Percentiles rank a stretch among this genome's conserved stretches.
These are phyloP conservation scores for Sporothrix variecibatus DNA, from an alignment of 2,329 filamentous ascomycete genomes.

Conservation along the genomic window DNA sequence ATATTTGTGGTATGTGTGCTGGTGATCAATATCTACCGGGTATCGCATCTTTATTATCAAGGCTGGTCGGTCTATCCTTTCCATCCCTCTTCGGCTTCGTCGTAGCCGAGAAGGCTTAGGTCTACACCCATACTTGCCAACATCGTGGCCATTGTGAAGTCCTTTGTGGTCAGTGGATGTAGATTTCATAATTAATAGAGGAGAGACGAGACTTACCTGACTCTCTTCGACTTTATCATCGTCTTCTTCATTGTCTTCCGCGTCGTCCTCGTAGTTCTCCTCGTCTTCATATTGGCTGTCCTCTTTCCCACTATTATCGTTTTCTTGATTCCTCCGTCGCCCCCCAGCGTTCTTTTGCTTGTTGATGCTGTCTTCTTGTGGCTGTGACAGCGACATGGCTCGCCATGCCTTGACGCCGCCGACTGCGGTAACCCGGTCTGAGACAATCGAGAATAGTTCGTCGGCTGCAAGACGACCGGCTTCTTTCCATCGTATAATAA, in stretches of 20 bases:
- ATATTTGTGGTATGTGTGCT: background rate
- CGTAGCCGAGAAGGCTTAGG: conserved; percentile 40
- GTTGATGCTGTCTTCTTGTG: conserved; percentile 20
- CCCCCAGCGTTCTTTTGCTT: background rate
- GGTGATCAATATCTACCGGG: background rate
- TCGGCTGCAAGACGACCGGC: conserved; percentile 66
- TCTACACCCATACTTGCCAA: conserved; percentile 43
- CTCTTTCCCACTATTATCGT: background rate
- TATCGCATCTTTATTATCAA: background rate
- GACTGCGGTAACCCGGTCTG: conserved; percentile 47
- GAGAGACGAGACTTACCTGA: background rate
- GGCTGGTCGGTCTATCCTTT: conserved; percentile 27
- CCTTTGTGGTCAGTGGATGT: conserved; percentile 28
- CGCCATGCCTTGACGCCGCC: conserved; percentile 39
- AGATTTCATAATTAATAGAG: background rate
- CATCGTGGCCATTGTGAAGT: conserved; percentile 45
- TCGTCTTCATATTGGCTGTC: conserved; percentile 21
- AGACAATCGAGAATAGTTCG: conserved; percentile 63
- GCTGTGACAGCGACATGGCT: conserved; percentile 33
- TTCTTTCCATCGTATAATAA: conserved; percentile 62
- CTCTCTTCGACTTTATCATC: background rate
- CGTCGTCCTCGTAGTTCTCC: conserved; percentile 14
- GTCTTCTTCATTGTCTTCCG: conserved; percentile 20
- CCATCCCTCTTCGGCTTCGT: conserved; percentile 38
- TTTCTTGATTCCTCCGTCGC: background rate